A percentile compares a stretch with the other conserved stretches of the same genome.
Evolutionary conservation across 1,284 basidiomycete genomes (phyloP).

Genomic region (Inonotus hispidus): DNA sequence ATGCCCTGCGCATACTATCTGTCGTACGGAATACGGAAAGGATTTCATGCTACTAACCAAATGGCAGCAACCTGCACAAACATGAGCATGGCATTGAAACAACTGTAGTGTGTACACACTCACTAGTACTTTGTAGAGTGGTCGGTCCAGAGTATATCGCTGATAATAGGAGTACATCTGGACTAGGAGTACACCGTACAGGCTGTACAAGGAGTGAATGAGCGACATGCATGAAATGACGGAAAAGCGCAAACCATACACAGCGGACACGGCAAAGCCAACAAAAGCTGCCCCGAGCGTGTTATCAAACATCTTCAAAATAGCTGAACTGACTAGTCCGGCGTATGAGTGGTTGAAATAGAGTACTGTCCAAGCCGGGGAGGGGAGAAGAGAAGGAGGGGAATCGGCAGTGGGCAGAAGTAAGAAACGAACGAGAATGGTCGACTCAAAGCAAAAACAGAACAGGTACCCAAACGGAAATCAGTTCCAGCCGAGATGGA

Average conservation of each 20-base stretch:
- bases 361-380: not conserved
- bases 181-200: constrained; percentile 45
- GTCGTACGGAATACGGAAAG: not conserved
- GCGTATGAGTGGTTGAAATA: not conserved
- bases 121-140: constrained; percentile 51
- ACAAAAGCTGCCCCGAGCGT: constrained; percentile 56
- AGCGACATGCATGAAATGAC: not conserved
- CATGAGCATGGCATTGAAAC: not conserved
- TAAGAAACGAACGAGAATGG: not conserved
- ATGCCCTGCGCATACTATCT: constrained; percentile 31
- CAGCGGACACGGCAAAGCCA: constrained; percentile 48
- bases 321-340: not conserved
- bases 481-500: not conserved
- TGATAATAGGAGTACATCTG: constrained; percentile 51
- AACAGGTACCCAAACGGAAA: not conserved
- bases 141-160: constrained; percentile 48
- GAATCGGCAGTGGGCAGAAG: not conserved
- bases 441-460: not conserved
- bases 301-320: constrained; percentile 29
- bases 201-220: constrained; percentile 25
- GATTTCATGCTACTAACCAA: constrained; percentile 33
- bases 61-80: constrained; percentile 36
- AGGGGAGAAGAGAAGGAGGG: constrained; percentile 5
- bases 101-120: constrained; percentile 25
- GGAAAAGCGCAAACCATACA: constrained; percentile 27